Base-by-base conservation (phyloP, 176 grass and related monocot genomes). In the Phragmites australis region DNA sequence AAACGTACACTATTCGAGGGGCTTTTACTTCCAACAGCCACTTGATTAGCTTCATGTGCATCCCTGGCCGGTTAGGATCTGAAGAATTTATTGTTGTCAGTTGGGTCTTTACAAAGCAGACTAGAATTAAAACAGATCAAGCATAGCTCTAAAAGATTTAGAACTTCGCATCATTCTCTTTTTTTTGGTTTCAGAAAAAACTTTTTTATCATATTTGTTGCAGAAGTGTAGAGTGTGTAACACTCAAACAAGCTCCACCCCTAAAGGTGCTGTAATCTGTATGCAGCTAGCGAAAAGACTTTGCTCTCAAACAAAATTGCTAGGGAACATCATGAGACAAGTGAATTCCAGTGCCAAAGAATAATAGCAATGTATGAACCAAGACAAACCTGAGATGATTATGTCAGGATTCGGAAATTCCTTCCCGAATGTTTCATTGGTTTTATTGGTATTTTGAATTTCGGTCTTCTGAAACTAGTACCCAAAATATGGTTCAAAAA, bases 41-140 rank as follows among this genome's bases (percentile, higher is more conserved):
- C 84, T 88, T 94, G 76, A 95, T 99, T 80, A 99, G 65, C 77
- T 99, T 99, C 90, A 93, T 91, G 72, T 95, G 96, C 96, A 99
- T 93, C 40, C 96, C 96, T 1, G 96, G 96, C 0, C 90, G 88
- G 67, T 95, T 95, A 61, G 96, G 92, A 95, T 99, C 96, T 99
- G 96, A 75, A 93, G 25, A 86, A 79, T 82, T 58, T 69, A 82
- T 82, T 30, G 23, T 58, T 55, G 25, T 25, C 50, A 77, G 75
- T 51, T 72, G 17, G 14, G 30, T 32, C 49, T 27, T 74, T 65
- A 42, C 44, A 68, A 63, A 64, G 13, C 11, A 70, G 2, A 63
- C 5, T 49, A 55, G 60, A 83, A 23, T 59, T 57, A 23, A 2
- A 51, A 68, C 41, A 54, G 18, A 62, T 46, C 15, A 50, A 30